phyloP scores from a whole-genome alignment of 1,284 basidiomycete genomes.

The Ceratorhiza oryzae-sativae region DNA sequence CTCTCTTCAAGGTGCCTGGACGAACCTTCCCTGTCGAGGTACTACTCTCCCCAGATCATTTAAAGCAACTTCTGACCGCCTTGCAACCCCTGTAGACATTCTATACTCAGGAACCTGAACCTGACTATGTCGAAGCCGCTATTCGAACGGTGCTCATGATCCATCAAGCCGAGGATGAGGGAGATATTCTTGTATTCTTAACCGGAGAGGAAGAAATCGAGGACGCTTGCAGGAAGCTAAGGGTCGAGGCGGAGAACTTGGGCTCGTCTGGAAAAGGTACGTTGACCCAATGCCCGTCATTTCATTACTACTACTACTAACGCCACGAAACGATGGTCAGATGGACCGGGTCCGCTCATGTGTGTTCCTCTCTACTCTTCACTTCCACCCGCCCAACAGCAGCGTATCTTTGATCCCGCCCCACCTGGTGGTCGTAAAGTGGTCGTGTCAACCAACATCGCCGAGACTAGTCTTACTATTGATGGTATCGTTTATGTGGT shows the following conservation, averaged over 20 bases:
- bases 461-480: slow-evolving; percentile 97
- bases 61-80: too few relatives aligned
- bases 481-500: slow-evolving; percentile 99
- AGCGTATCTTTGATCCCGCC: slow-evolving; percentile 91
- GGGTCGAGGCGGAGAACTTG: slow-evolving; percentile 80
- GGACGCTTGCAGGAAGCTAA: slow-evolving; percentile 94
- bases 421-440: slow-evolving; percentile 93
- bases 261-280: slow-evolving; percentile 24
- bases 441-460: slow-evolving; percentile 96
- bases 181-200: slow-evolving; percentile 93
- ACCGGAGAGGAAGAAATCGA: slow-evolving; percentile 99
- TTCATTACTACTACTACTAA: background rate
- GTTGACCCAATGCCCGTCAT: too few relatives aligned
- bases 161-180: slow-evolving; percentile 92
- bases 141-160: slow-evolving; percentile 98
- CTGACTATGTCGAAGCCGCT: slow-evolving; percentile 96
- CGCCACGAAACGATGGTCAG: slow-evolving; percentile 68
- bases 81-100: slow-evolving; percentile 57
- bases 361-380: slow-evolving; percentile 95
- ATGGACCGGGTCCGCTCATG: slow-evolving; percentile 82
- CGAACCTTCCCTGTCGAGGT: slow-evolving; percentile 96
- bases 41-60: background rate
- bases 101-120: slow-evolving; percentile 95
- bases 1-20: slow-evolving; percentile 95
- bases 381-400: slow-evolving; percentile 91